phyloP scores from a whole-genome alignment of 2,329 filamentous ascomycete species.

The Helotiales sp. region DNA sequence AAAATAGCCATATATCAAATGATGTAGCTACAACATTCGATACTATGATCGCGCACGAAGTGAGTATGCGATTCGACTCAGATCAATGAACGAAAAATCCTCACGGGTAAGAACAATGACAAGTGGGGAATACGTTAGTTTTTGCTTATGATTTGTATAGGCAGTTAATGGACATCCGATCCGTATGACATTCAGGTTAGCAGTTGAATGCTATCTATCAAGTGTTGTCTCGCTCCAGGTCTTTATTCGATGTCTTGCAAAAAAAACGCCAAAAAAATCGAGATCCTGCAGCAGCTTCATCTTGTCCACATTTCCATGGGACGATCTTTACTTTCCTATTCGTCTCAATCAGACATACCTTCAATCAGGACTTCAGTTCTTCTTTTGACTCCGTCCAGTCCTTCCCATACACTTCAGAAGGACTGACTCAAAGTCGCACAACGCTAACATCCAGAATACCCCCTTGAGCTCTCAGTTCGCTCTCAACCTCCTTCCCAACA shows the following conservation, averaged over 20 bases:
- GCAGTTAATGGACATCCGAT: no score
- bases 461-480: constrained; percentile 53
- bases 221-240: background rate
- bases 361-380: background rate
- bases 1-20: no score
- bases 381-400: no score
- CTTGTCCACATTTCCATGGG: no score
- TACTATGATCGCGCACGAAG: no score
- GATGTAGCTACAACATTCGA: no score
- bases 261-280: background rate
- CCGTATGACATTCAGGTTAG: background rate
- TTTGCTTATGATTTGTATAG: no score
- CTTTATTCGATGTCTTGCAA: background rate
- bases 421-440: constrained; percentile 44
- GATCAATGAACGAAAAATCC: no score
- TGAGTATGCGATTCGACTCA: no score
- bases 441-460: constrained; percentile 62
- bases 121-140: no score
- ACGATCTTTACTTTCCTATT: no score
- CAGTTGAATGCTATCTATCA: constrained; percentile 3
- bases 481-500: constrained; percentile 61
- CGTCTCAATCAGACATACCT: background rate
- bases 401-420: background rate
- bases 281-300: background rate
- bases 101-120: no score